phyloP scores from a whole-genome alignment of 805 yeast species.

The Blastobotrys peoriensis region DNA sequence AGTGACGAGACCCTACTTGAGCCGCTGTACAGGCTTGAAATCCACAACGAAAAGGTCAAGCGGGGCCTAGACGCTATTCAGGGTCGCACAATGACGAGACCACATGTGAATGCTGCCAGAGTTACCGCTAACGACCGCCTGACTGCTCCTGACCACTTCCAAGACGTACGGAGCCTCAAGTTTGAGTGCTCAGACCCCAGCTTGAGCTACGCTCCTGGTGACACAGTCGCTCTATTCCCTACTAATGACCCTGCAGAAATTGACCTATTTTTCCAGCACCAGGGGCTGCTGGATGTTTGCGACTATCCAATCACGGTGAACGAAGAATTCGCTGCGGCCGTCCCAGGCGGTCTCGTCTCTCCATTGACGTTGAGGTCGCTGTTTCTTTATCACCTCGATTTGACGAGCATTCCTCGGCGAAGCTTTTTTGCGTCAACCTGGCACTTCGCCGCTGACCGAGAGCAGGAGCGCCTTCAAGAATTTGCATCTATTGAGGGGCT shows the following conservation, averaged over 20 bases:
- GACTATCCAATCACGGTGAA: constrained; percentile 46
- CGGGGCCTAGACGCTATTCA: constrained; percentile 29
- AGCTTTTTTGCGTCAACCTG: constrained; percentile 69
- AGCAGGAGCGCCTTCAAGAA: constrained; percentile 67
- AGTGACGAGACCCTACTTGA: constrained; percentile 34
- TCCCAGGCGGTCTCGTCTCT: constrained; percentile 44
- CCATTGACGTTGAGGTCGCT: constrained; percentile 66
- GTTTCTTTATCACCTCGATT: constrained; percentile 73
- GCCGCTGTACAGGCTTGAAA: constrained; percentile 31
- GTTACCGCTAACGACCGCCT: constrained; percentile 51
- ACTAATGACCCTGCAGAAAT: constrained; percentile 61
- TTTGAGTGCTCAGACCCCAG: constrained; percentile 31
- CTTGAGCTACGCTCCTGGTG: constrained; percentile 61
- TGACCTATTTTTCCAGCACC: constrained; percentile 55
- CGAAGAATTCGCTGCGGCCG: constrained; percentile 28
- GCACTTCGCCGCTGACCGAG: constrained; percentile 76
- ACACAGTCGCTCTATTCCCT: constrained; percentile 72
- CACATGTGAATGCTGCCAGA: constrained; percentile 35
- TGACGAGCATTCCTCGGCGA: constrained; percentile 75
- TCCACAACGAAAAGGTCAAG: constrained; percentile 29
- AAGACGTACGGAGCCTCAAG: constrained; percentile 70
- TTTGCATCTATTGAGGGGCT: constrained; percentile 63
- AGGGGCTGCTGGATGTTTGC: constrained; percentile 51
- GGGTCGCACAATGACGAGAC: constrained; percentile 29
- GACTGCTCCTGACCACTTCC: constrained; percentile 72